Evolutionary conservation across 495 filamentous ascomycete species (phyloP).

Genomic region (Cryomyces antarcticus): DNA sequence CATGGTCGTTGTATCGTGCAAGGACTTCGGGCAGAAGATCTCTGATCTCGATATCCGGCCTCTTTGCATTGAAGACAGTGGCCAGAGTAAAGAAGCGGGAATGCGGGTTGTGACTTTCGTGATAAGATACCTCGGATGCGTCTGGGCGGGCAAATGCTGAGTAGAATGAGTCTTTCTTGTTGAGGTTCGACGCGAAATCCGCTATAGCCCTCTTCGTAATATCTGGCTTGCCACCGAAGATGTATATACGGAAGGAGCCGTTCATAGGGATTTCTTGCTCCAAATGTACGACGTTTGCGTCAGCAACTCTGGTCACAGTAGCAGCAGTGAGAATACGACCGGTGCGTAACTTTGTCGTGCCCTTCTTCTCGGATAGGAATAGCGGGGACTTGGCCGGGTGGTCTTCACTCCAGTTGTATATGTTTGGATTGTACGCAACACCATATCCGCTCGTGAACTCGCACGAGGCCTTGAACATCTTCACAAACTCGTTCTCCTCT

Average conservation of each 20-base stretch:
- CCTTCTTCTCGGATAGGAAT: slow-evolving; percentile 33
- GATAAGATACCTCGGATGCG: slow-evolving; percentile 43
- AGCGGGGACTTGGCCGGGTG: slow-evolving; percentile 52
- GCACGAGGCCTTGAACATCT: slow-evolving; percentile 43
- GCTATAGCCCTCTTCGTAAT: slow-evolving; percentile 37
- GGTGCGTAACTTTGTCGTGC: slow-evolving; percentile 34
- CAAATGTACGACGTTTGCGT: slow-evolving; percentile 68
- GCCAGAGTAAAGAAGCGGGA: slow-evolving; percentile 60
- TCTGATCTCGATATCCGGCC: slow-evolving; percentile 42
- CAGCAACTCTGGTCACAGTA: slow-evolving; percentile 62
- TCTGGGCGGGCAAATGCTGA: slow-evolving; percentile 39
- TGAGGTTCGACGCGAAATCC: slow-evolving; percentile 45
- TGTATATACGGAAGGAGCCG: slow-evolving; percentile 67
- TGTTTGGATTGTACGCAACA: slow-evolving; percentile 37
- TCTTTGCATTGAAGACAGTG: slow-evolving; percentile 44
- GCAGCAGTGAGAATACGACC: slow-evolving; percentile 56
- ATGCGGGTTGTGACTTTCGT: slow-evolving; percentile 68
- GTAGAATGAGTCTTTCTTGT: slow-evolving; percentile 48
- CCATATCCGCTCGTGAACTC: slow-evolving; percentile 49
- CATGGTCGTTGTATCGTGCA: slow-evolving; percentile 55
- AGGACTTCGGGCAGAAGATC: slow-evolving; percentile 44
- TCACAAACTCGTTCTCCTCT: slow-evolving; percentile 39
- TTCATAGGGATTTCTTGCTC: slow-evolving; percentile 79
- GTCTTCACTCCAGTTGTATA: slow-evolving; percentile 48
- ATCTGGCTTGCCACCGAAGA: slow-evolving; percentile 54